Evolutionary conservation across 2,329 filamentous ascomycete genomes (phyloP), one percentile per base, ranked within the genome.

Genomic region (Bipolaris gigantea): DNA sequence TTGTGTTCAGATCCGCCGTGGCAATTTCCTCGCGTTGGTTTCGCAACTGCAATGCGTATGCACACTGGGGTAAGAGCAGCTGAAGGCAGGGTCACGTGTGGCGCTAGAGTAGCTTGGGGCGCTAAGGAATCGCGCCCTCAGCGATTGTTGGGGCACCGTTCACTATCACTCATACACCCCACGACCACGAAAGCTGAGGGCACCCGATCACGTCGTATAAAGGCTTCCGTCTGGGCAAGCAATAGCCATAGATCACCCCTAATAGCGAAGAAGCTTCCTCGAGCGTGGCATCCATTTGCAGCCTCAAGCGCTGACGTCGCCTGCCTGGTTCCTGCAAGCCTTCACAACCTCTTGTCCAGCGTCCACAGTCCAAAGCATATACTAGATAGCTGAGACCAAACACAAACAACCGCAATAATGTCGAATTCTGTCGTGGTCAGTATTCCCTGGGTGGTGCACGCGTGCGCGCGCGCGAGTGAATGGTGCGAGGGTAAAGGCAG

Each of bases 371-470:
- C 19, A 56, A 45, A 50, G 46, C 50, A 33, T 58, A 57, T 18
- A 39, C 51, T 61, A 62, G 53, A 68, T 61, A 62, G 58, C 53
- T 53, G 55, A 51, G 50, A 49, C 46, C 55, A 21, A 10, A 51
- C 49, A 56, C 54, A 43, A 54, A 38, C 48, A 59, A 45, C 36
- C 56, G 59, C 55, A 62, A 56, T 53, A 60, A 75, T 75, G 72
- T 75, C 72, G 57, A 75, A 75, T 66, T 62, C 63, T 61, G 65
- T 73, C 42, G 72, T 74, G 64, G 72, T 75, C 50, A 73, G 72
- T 74, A 65, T 55, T 56, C 64, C 64, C 61, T 44, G 41, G 38
- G 21, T 10, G n/a, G n/a, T 33, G 43, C 33, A 36, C 43, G 43
- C 43, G 43, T 36, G 47, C 47, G 54, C 49, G 54, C 49, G 55